These are phyloP conservation scores for Fistulifera solaris DNA, from an alignment of 108 stramenopile species.

Conservation along the genomic window DNA sequence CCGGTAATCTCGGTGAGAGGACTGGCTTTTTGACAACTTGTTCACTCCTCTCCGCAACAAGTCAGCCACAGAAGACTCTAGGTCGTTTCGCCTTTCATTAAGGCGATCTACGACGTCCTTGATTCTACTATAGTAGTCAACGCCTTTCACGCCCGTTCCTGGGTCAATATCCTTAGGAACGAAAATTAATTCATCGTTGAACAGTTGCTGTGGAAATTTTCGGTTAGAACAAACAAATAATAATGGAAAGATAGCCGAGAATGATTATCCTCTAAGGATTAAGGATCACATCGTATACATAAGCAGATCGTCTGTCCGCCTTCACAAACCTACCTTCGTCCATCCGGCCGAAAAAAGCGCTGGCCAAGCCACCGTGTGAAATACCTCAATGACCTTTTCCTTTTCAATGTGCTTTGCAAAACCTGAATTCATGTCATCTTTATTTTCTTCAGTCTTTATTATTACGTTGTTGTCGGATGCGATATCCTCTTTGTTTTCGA, in stretches of 20 bases:
- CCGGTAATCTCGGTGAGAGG: background rate
- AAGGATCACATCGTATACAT: no score
- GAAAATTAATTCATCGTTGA: background rate
- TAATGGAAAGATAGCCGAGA: background rate
- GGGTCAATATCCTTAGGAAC: background rate
- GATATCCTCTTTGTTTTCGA: no score
- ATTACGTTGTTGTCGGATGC: no score
- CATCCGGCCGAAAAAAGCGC: slow-evolving; percentile 32
- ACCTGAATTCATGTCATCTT: background rate
- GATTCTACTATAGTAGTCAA: slow-evolving; percentile 26
- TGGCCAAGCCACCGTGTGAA: slow-evolving; percentile 41
- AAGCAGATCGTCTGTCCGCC: background rate
- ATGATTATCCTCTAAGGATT: no score
- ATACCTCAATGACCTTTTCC: background rate
- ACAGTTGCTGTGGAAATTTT: background rate
- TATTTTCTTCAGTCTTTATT: no score
- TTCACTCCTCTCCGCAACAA: background rate
- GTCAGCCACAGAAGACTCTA: slow-evolving; percentile 32
- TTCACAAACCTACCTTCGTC: slow-evolving; percentile 7
- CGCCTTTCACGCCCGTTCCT: background rate
- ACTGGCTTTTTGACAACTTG: slow-evolving; percentile 4
- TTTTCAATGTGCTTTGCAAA: slow-evolving; percentile 1
- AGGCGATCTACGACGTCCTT: slow-evolving; percentile 35
- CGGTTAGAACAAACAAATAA: background rate
- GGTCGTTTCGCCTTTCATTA: slow-evolving; percentile 20